These are phyloP conservation scores for Rheum nobile DNA, from an alignment of 148 eudicot genomes.

Conservation along the genomic window DNA sequence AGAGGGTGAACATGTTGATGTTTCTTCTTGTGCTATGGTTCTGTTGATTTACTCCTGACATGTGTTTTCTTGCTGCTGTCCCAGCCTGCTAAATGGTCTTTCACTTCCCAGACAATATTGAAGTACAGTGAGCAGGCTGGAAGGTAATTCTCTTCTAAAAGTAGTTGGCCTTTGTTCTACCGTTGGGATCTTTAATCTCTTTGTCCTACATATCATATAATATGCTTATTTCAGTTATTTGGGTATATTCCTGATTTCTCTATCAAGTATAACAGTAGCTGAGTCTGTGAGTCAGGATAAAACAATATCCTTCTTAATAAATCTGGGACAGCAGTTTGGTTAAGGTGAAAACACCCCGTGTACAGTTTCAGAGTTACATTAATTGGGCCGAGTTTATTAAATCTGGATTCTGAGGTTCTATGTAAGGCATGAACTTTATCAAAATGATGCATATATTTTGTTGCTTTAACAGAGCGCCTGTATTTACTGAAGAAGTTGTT, in stretches of 20 bases:
- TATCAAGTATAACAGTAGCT: neutral
- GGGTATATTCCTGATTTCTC: neutral
- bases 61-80: constrained; percentile 14
- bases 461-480: constrained; percentile 51
- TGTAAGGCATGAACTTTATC: neutral
- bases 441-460: neutral
- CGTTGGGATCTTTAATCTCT: neutral
- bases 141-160: constrained; percentile 33
- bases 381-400: neutral
- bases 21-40: neutral
- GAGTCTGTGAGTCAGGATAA: too few relatives aligned
- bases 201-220: neutral
- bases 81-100: constrained; percentile 92
- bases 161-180: neutral
- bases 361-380: neutral
- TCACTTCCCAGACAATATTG: constrained; percentile 73
- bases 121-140: constrained; percentile 83
- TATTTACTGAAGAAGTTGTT: constrained; percentile 64
- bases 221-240: neutral
- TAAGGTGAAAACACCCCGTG: neutral
- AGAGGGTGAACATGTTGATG: neutral
- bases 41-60: constrained; percentile 3
- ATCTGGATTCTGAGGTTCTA: neutral
- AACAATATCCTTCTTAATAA: too few relatives aligned
- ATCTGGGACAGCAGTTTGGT: neutral